Evolutionary conservation across 176 grass and related monocot genomes (phyloP), one percentile per base, ranked within the genome.

Genomic region (Saccharum officinarum): DNA sequence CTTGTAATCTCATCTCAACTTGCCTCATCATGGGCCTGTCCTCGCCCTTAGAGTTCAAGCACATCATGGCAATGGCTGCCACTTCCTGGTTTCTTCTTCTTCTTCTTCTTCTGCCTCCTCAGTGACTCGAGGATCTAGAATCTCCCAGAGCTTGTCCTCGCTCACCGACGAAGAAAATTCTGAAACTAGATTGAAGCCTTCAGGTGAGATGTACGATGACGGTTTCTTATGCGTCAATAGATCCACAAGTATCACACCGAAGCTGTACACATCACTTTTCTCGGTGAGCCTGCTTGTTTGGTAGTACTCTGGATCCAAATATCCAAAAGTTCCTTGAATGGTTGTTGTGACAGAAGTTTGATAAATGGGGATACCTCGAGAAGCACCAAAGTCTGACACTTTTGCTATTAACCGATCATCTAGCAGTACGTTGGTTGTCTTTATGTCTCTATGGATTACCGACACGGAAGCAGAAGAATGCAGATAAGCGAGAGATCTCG

Each of bases 201-300:
- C 73, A 14, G 49, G 13, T 0, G 80, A 46, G 10, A 77, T 2
- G 1, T 71, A 86, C 15, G 61, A 55, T 3, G n/a, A 60, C 11
- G 80, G 84, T 9, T 71, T 80, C 28, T 54, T 82, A 62, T 84
- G 80, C 4, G 89, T 94, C 42, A 94, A 59, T 2, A 94, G 30
- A 39, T 94, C 89, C 14, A 94, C 86, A 69, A 94, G 89, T 77
- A 92, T 89, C 16, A 94, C 89, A 36, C 87, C 89, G 0, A 74
- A 92, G 57, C 92, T 92, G 30, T 89, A 94, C 23, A 94, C 89
- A 72, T 94, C 92, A 6, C 92, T 94, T 74, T 92, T 94, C 9
- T 94, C 84, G 0, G 92, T 94, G 69, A 94, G 28, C 54, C 76
- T 12, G 17, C 89, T 25, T 36, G 89, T 82, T 6, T 82, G 75